Evolutionary conservation across 257 asterid species (phyloP), one percentile per base, ranked within the genome.

Genomic region (Solanum piurae): DNA sequence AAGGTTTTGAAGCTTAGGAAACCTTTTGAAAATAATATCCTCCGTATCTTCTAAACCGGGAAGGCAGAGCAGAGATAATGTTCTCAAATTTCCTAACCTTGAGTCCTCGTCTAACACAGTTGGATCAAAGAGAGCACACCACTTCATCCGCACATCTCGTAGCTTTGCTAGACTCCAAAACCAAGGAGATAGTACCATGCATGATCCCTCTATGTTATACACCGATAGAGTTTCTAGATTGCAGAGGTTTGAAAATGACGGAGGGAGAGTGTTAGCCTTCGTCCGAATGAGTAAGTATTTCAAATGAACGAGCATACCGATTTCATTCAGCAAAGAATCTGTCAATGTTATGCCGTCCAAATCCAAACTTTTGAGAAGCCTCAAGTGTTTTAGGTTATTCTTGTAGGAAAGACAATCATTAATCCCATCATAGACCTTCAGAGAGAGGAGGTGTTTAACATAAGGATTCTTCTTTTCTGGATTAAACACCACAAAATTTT

Each of bases 251-350:
- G 13, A 25, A 23, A 83, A 16, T 18, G 85, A 69, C 7, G 68
- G 11, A 4, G 84, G 89, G 23, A 87, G 18, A 88, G 86, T 46
- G 12, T 10, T 14, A 2, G 33, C 84, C 3, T 21, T 2, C 5
- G 40, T 71, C 9, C 0, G 2, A 38, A 86, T 44, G 18, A 9
- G n/a, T 80, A 88, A 64, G 75, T 4, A 88, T 9, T 31, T 88
- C 49, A 85, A 75, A 60, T 29, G 49, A 40, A 29, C 74, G 12
- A 85, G 71, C 42, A 37, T 3, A 18, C 58, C 69, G 1, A 85
- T 40, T 37, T 85, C 87, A 9, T 31, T 83, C 66, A 87, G 86
- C 60, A 87, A 75, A 76, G 44, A 20, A 49, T 74, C 46, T 64
- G 40, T 62, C 16, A 42, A 31, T 0, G 1, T 1, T 18, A 73